phyloP scores from a whole-genome alignment of 805 yeast species.

The Candida adriatica region DNA sequence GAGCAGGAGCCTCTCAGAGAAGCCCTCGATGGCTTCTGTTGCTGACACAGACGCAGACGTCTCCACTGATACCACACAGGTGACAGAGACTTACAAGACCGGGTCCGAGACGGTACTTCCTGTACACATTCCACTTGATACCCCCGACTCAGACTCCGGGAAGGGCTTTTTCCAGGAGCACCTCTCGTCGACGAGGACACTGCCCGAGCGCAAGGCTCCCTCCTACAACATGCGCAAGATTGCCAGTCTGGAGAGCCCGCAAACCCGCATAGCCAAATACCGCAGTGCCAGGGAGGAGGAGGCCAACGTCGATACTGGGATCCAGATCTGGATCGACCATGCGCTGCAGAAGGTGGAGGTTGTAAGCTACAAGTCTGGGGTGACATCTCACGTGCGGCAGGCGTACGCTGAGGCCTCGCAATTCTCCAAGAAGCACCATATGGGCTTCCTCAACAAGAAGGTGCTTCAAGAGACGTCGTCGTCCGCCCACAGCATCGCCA shows the following conservation, averaged over 20 bases:
- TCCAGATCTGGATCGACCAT: slow-evolving; percentile 46
- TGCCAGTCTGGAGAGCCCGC: slow-evolving; percentile 33
- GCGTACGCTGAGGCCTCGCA: slow-evolving; percentile 55
- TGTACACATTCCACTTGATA: slow-evolving; percentile 19
- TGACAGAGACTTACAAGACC: slow-evolving; percentile 20
- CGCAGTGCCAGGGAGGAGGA: slow-evolving; percentile 38
- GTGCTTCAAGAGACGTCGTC: slow-evolving; percentile 45
- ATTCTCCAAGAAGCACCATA: slow-evolving; percentile 26
- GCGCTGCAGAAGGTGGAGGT: slow-evolving; percentile 27
- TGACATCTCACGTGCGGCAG: slow-evolving; percentile 41
- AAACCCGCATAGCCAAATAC: slow-evolving; percentile 34
- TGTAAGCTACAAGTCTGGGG: slow-evolving; percentile 20
- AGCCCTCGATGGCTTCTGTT: slow-evolving; percentile 12
- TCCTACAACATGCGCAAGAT: slow-evolving; percentile 34
- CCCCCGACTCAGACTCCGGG: slow-evolving; percentile 7
- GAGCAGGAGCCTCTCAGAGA: neutral
- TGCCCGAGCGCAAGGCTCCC: slow-evolving; percentile 5
- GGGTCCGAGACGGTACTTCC: slow-evolving; percentile 18
- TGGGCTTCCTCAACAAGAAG: slow-evolving; percentile 43
- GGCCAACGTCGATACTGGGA: slow-evolving; percentile 44
- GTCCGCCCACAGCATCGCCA: slow-evolving; percentile 42
- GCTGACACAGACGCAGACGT: slow-evolving; percentile 3
- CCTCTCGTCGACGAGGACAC: slow-evolving; percentile 2
- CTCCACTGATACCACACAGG: neutral
- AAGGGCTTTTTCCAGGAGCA: slow-evolving; percentile 11